Evolutionary conservation across 441 rosid genomes (phyloP), one percentile per base, ranked within the genome.

Genomic region (Mallotus japonicus): DNA sequence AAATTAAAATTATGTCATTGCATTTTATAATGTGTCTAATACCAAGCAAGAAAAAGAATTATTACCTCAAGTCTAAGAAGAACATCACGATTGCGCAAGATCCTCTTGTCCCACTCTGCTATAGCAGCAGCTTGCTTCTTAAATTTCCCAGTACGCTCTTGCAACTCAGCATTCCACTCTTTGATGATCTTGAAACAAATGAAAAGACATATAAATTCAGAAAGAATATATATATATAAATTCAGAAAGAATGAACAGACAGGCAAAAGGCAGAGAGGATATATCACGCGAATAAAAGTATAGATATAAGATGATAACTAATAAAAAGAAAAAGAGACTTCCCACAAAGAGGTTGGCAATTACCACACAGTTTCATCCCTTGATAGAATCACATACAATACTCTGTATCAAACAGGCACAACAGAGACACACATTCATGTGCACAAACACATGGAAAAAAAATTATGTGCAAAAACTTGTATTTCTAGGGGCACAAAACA

Each of bases 51-150:
- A 68, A 47, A 78, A 40, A 9, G 4, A 53, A 28, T 1, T 17
- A 57, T 65, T 74, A 91, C 98, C 98, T 95, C 99, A 83, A 92
- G 97, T 78, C 91, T 88, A 68, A 92, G 89, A 84, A 95, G 98
- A 81, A 89, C 91, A 85, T 92, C 97, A 71, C 97, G 98, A 74
- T 95, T 95, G 71, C 85, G 96, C 90, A 92, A 87, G 85, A 95
- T 95, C 75, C 98, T 87, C 82, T 90, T 91, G 79, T 95, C 98
- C 99, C 98, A 95, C 70, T 90, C 98, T 76, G 99, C 96, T 73
- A 95, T 87, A 55, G 98, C 97, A 83, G 77, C 85, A 71, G 99
- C 99, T 78, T 95, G 98, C 84, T 89, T 95, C 60, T 87, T 80
- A 78, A 95, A 95, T 76, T 90, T 95, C 76, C 89, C 95, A 47